Percentiles rank a stretch among this genome's conserved stretches.
Conservation (phyloP, 2,329 filamentous ascomycete genomes). For the Pyrenochaeta sp. region DNA sequence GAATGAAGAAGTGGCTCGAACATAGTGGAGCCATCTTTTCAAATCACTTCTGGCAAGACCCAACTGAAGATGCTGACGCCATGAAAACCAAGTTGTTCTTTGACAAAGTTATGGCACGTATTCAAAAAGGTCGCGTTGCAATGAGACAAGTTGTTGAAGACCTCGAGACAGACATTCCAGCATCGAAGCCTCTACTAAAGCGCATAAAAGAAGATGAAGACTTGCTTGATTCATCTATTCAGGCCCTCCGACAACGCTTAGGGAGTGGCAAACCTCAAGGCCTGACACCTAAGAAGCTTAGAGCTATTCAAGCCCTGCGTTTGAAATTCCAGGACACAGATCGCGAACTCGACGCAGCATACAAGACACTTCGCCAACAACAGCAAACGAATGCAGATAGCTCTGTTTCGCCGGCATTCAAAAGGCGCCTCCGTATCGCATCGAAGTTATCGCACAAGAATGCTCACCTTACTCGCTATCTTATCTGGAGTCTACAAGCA, state of each 20-base stretch:
- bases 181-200: slow-evolving; percentile 31
- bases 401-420: slow-evolving; percentile 20
- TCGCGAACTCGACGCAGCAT: slow-evolving; percentile 26
- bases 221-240: slow-evolving; percentile 21
- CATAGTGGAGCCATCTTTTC: slow-evolving; percentile 33
- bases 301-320: slow-evolving; percentile 17
- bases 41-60: slow-evolving; percentile 44
- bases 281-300: slow-evolving; percentile 15
- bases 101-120: slow-evolving; percentile 23
- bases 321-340: slow-evolving; percentile 27
- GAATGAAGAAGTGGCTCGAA: slow-evolving; percentile 41
- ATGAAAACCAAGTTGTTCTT: slow-evolving; percentile 29
- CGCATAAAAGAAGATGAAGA: slow-evolving; percentile 38
- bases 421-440: slow-evolving; percentile 31
- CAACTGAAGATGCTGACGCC: slow-evolving; percentile 34
- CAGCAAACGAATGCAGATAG: slow-evolving; percentile 8
- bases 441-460: slow-evolving; percentile 36
- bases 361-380: slow-evolving; percentile 17
- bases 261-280: slow-evolving; percentile 7
- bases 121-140: slow-evolving; percentile 31
- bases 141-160: slow-evolving; percentile 35
- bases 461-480: slow-evolving; percentile 35
- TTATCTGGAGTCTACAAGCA: slow-evolving; percentile 39
- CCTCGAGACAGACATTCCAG: slow-evolving; percentile 36
- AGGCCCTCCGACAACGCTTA: slow-evolving; percentile 15